Conservation (phyloP, 225 moss, liverwort and hornwort species). For the Anthoceros angustus region DNA sequence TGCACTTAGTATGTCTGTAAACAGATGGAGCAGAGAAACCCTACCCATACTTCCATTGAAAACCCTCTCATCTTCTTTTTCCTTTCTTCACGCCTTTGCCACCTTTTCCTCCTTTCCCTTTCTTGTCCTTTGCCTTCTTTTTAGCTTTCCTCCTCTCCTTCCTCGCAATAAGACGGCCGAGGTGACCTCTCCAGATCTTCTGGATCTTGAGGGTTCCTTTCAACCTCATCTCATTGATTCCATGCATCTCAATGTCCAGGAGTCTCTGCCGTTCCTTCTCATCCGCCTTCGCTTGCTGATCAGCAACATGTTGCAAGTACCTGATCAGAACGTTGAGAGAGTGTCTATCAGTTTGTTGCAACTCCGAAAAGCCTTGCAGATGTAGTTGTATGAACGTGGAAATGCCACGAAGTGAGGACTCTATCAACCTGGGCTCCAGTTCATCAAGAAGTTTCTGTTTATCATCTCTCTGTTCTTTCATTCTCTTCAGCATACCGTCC, state of each 20-base stretch:
- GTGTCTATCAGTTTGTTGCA: background rate
- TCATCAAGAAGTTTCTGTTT: conserved; percentile 16
- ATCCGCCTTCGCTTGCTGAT: conserved; percentile 20
- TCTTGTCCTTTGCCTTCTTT: conserved; percentile 30
- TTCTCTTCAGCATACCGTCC: conserved; percentile 47
- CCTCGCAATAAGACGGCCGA: conserved; percentile 38
- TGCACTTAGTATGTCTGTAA: too few species aligned
- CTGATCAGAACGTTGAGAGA: conserved; percentile 10
- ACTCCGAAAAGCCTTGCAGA: background rate
- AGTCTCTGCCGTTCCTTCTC: conserved; percentile 38
- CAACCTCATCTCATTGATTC: conserved; percentile 45
- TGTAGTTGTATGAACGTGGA: background rate
- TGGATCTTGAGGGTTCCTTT: conserved; percentile 53
- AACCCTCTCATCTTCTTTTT: background rate
- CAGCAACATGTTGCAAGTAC: conserved; percentile 43
- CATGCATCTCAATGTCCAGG: conserved; percentile 49
- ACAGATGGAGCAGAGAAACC: too few species aligned
- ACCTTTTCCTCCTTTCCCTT: conserved; percentile 21
- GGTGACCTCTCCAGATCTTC: conserved; percentile 63
- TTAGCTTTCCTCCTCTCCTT: conserved; percentile 41
- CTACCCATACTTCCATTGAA: too few species aligned
- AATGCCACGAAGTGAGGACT: background rate
- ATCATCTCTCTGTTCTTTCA: conserved; percentile 33
- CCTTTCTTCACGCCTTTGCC: conserved; percentile 13
- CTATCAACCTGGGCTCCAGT: conserved; percentile 23